These are phyloP conservation scores for Cutaneotrichosporon cavernicola DNA, from an alignment of 1,284 basidiomycete species.

Conservation along the genomic window DNA sequence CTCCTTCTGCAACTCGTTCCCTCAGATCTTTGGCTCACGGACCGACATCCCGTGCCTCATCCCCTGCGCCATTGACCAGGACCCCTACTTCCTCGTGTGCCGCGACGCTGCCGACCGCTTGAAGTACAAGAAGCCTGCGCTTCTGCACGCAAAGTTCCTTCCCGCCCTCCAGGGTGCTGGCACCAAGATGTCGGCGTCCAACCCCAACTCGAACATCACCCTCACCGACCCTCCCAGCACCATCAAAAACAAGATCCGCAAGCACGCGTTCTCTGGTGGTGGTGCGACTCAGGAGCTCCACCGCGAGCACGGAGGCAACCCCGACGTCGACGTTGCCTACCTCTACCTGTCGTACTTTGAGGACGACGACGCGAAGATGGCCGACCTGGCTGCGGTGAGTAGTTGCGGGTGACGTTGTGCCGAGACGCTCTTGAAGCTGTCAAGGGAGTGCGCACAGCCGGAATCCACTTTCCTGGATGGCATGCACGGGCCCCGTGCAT, in stretches of 20 bases:
- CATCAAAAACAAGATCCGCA: slow-evolving; percentile 98
- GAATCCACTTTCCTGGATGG: background rate
- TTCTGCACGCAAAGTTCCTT: slow-evolving; percentile 96
- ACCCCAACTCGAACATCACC: slow-evolving; percentile 85
- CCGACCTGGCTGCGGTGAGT: slow-evolving; percentile 69
- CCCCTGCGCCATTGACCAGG: slow-evolving; percentile 97
- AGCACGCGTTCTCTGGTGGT: slow-evolving; percentile 86
- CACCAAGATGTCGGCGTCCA: slow-evolving; percentile 98
- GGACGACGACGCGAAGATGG: slow-evolving; percentile 87
- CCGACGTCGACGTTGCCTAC: slow-evolving; percentile 93
- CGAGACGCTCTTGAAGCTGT: background rate
- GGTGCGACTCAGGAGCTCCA: slow-evolving; percentile 92
- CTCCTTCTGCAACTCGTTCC: slow-evolving; percentile 97
- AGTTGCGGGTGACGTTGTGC: background rate
- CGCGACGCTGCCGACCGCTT: slow-evolving; percentile 91
- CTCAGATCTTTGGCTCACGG: slow-evolving; percentile 87
- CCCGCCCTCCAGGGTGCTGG: slow-evolving; percentile 96
- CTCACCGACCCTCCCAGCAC: slow-evolving; percentile 92
- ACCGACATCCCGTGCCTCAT: slow-evolving; percentile 89
- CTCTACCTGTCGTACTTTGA: slow-evolving; percentile 97
- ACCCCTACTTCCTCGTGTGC: slow-evolving; percentile 81
- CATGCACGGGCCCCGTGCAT: background rate
- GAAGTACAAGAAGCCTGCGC: slow-evolving; percentile 90
- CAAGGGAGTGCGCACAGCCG: background rate
- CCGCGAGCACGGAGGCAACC: slow-evolving; percentile 79